phyloP scores from a whole-genome alignment of 768 basidiomycete genomes.

The Leucosporidium scottii region DNA sequence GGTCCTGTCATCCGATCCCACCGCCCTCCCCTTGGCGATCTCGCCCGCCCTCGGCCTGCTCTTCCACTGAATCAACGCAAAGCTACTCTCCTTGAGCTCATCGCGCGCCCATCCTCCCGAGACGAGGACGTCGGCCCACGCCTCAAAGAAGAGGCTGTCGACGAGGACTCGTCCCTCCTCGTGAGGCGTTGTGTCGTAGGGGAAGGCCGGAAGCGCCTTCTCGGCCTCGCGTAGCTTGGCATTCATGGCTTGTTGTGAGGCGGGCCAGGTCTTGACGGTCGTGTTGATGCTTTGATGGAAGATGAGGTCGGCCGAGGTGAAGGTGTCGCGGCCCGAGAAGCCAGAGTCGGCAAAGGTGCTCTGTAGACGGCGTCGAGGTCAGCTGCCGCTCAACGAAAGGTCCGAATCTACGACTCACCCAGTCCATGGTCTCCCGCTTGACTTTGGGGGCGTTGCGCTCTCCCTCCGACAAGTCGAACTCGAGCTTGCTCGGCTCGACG shows the following conservation, averaged over 20 bases:
- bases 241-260: constrained; percentile 1
- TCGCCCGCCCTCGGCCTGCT: constrained; percentile 50
- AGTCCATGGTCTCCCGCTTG: constrained; percentile 34
- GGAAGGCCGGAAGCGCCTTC: constrained; percentile 63
- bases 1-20: constrained; percentile 58
- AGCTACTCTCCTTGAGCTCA: constrained; percentile 37
- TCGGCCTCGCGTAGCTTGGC: constrained; percentile 24
- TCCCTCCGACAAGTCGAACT: constrained; percentile 87
- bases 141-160: constrained; percentile 83
- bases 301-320: constrained; percentile 49
- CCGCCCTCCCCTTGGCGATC: background rate
- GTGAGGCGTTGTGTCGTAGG: constrained; percentile 87
- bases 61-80: constrained; percentile 73
- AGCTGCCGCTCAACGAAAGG: background rate
- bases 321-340: constrained; percentile 35
- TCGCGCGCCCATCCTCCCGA: constrained; percentile 35
- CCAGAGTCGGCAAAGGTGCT: constrained; percentile 30
- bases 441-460: constrained; percentile 58
- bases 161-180: constrained; percentile 48
- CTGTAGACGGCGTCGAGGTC: background rate
- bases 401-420: constrained; percentile 19
- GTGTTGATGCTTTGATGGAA: constrained; percentile 58
- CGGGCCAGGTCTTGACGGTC: constrained; percentile 55
- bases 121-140: constrained; percentile 47
- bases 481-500: constrained; percentile 60